These are phyloP conservation scores for Pleomassaria siparia DNA, from an alignment of 2,329 filamentous ascomycete genomes.

Conservation along the genomic window DNA sequence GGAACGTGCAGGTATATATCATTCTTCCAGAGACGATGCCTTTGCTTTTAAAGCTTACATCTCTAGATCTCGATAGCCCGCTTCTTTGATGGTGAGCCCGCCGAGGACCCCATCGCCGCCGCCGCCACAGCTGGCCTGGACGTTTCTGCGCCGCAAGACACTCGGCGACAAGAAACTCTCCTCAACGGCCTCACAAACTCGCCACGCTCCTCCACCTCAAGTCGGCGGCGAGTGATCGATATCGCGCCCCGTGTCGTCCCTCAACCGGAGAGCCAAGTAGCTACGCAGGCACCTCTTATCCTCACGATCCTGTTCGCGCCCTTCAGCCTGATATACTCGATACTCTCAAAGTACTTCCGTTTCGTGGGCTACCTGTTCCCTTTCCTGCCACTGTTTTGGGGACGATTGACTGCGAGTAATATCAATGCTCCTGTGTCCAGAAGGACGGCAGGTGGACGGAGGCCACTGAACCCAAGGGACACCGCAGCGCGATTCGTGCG, in stretches of 20 bases:
- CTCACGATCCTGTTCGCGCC: slow-evolving; percentile 79
- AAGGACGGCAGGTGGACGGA: slow-evolving; percentile 67
- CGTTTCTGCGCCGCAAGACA: slow-evolving; percentile 61
- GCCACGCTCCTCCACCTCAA: slow-evolving; percentile 36
- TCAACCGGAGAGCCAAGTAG: slow-evolving; percentile 64
- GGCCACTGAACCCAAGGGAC: slow-evolving; percentile 80
- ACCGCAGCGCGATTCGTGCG: slow-evolving; percentile 85
- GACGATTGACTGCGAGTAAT: slow-evolving; percentile 53
- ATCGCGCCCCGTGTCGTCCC: slow-evolving; percentile 85
- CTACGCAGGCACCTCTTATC: slow-evolving; percentile 72
- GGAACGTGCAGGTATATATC: slow-evolving; percentile 88
- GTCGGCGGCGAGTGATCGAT: slow-evolving; percentile 53
- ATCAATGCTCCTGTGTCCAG: slow-evolving; percentile 44
- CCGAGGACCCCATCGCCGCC: slow-evolving; percentile 74
- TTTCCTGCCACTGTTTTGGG: slow-evolving; percentile 69
- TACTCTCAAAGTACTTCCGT: slow-evolving; percentile 69
- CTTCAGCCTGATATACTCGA: slow-evolving; percentile 73
- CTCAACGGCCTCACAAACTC: slow-evolving; percentile 51
- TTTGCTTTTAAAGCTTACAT: slow-evolving; percentile 9
- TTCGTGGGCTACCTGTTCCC: slow-evolving; percentile 77
- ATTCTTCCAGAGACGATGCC: background rate
- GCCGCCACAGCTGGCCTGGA: slow-evolving; percentile 69
- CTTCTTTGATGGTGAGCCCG: slow-evolving; percentile 94
- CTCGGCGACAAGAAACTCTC: slow-evolving; percentile 72
- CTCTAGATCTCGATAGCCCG: slow-evolving; percentile 87